These are phyloP conservation scores for Colletotrichum eremochloae DNA, from an alignment of 2,329 filamentous ascomycete species.

Conservation along the genomic window DNA sequence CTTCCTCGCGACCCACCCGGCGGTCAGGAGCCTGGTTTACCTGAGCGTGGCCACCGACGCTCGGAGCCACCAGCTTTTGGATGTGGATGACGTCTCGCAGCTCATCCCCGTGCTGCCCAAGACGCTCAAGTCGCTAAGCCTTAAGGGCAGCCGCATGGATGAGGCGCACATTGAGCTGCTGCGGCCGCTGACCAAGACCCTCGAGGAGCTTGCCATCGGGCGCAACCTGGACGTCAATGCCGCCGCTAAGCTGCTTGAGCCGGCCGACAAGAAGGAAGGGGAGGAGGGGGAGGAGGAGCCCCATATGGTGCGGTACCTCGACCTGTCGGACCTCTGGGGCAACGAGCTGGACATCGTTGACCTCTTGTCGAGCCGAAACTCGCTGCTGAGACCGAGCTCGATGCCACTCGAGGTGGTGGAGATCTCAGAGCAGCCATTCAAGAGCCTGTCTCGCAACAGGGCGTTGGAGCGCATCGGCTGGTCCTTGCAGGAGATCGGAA, in stretches of 20 bases:
- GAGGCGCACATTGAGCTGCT: conserved; percentile 74
- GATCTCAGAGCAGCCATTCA: conserved; percentile 76
- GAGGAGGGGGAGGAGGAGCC: conserved; percentile 56
- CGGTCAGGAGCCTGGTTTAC: conserved; percentile 75
- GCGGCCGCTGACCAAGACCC: conserved; percentile 74
- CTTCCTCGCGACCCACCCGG: conserved; percentile 79
- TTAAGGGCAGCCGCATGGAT: conserved; percentile 81
- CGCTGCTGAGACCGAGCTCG: conserved; percentile 71
- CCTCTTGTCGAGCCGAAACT: conserved; percentile 61
- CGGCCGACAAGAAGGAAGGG: conserved; percentile 55
- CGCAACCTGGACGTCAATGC: conserved; percentile 75
- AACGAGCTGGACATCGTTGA: conserved; percentile 71
- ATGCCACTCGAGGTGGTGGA: conserved; percentile 83
- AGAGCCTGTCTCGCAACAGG: conserved; percentile 72
- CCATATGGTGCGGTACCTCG: conserved; percentile 79
- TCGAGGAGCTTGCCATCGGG: conserved; percentile 83
- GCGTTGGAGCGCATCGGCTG: conserved; percentile 75
- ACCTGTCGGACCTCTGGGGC: conserved; percentile 78
- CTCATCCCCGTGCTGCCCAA: conserved; percentile 76
- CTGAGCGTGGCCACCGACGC: conserved; percentile 81
- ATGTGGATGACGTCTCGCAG: conserved; percentile 72
- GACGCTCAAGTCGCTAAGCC: conserved; percentile 78
- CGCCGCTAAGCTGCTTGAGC: conserved; percentile 74
- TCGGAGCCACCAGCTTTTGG: conserved; percentile 78
- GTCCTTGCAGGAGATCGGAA: conserved; percentile 77